These are phyloP conservation scores for Biscogniauxia mediterranea DNA, from an alignment of 2,329 filamentous ascomycete species.

Conservation along the genomic window DNA sequence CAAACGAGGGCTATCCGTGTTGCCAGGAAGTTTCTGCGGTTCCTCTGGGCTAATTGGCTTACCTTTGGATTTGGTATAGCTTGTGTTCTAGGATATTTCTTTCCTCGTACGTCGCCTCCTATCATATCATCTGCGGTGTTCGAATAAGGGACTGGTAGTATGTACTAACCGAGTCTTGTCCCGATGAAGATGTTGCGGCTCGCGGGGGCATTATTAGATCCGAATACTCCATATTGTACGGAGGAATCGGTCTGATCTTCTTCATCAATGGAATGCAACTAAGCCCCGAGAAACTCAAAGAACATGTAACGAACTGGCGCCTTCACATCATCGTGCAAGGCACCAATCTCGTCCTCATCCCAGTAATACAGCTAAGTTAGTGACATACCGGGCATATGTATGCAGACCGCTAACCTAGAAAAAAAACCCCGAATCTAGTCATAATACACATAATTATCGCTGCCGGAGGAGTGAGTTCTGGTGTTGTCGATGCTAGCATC, in stretches of 20 bases:
- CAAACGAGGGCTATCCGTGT: slow-evolving; percentile 8
- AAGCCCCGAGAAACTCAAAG: slow-evolving; percentile 57
- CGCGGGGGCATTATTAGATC: slow-evolving; percentile 50
- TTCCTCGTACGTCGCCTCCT: slow-evolving; percentile 42
- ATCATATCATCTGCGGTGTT: neutral
- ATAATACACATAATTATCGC: slow-evolving; percentile 48
- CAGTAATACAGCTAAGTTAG: slow-evolving; percentile 57
- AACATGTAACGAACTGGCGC: slow-evolving; percentile 64
- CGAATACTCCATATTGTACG: slow-evolving; percentile 63
- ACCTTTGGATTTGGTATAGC: slow-evolving; percentile 32
- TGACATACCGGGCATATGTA: slow-evolving; percentile 1
- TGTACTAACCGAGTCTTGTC: neutral
- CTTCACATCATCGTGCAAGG: slow-evolving; percentile 66
- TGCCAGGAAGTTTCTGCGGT: slow-evolving; percentile 16
- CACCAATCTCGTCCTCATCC: slow-evolving; percentile 65
- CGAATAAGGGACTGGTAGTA: neutral
- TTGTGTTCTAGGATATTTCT: slow-evolving; percentile 32
- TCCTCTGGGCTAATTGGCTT: slow-evolving; percentile 32
- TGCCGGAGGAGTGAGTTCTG: slow-evolving; percentile 46
- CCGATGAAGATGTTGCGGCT: slow-evolving; percentile 42
- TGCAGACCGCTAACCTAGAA: slow-evolving; percentile 18
- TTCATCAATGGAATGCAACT: slow-evolving; percentile 70
- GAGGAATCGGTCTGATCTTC: slow-evolving; percentile 68
- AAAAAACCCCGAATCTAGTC: slow-evolving; percentile 30
- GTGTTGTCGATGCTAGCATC: slow-evolving; percentile 61